Base-by-base conservation (phyloP, 2,329 filamentous ascomycete genomes). In the Xylaria hypoxylon region DNA sequence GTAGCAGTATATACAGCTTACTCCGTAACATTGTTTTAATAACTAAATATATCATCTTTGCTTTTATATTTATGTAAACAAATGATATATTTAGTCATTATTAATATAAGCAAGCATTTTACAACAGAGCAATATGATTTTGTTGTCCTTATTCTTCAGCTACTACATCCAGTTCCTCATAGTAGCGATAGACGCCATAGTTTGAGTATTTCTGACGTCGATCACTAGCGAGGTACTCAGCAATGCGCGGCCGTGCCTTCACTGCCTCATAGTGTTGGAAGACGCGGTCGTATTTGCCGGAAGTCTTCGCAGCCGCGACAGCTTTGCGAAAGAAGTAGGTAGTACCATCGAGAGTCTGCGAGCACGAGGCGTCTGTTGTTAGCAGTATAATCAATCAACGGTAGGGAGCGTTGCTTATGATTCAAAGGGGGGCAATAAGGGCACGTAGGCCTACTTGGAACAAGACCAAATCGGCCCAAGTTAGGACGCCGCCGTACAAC, bases 261-360 rank as follows among this genome's bases (percentile, higher is more conserved):
- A 94, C 84, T 1, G 83, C 84, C 0, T 87, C 82, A 72, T 89
- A 88, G 47, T 91, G 85, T 28, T 80, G 82, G 72, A 92, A 91
- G 2, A 93, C 82, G 50, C 82, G 77, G 2, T 83, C 79, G 69
- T 87, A 92, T 48, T 89, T 83, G 1, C 83, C 84, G 11, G 80
- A 80, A 42, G 83, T 78, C 74, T 84, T 84, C 62, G 87, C 77
- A 47, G 81, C 82, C 67, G 80, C 79, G 71, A 90, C 76, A 24
- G 90, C 87, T 70, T 89, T 91, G 1, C 90, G 90, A 71, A 93
- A 94, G 13, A 89, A 87, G 79, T 85, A 90, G 38, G 80, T 79
- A 26, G 87, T 78, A 1, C 88, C 88, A 73, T 89, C 83, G 13
- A 89, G 38, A 68, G 80, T 79, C 82, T 85, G 48, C 15, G 5